Evolutionary conservation across 2,329 filamentous ascomycete species (phyloP), one percentile per base, ranked within the genome.

Genomic region (Pseudocercospora fijiensis): DNA sequence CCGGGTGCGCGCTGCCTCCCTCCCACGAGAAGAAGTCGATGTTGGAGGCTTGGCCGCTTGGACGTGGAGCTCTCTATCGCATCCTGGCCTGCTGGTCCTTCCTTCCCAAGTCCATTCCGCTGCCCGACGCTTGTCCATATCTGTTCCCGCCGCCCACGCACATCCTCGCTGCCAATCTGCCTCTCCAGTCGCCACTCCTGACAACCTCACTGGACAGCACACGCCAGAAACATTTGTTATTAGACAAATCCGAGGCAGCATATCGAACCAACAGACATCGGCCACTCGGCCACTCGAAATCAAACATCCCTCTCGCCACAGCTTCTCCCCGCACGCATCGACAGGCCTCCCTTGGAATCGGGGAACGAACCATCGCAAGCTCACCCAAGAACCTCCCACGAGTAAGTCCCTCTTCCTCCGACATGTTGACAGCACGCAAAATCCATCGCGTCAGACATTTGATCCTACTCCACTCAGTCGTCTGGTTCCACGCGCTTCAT

Each of bases 171-270:
- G 24, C 11, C 26, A n/a, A n/a, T 33, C 27, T 41, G 53, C 53
- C n/a, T 41, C 53, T 27, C 9, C 53, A 26, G 8, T 41, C 16
- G 53, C 53, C 53, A 56, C 53, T 37, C 28, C n/a, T 37, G 53
- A 55, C 26, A 13, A 56, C 28, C 52, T n/a, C 52, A 52, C 41
- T 28, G 6, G 30, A 27, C 27, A 33, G 9, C 57, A 52, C 58
- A 37, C 63, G 47, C 20, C 49, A 47, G 58, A 13, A 16, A 49
- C 18, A 62, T 69, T 69, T 72, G 70, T 72, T 72, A 73, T 71
- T 71, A 72, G 70, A 72, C 70, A 71, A 69, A 69, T 61, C 57
- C n/a, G 60, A 65, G 63, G 55, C 57, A 24, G 26, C 10, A 47
- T 11, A 47, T 33, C 37, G 24, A 47, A 62, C 51, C 33, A 53